Base-by-base conservation (phyloP, 2,329 filamentous ascomycete genomes). In the Exophiala viscosa region DNA sequence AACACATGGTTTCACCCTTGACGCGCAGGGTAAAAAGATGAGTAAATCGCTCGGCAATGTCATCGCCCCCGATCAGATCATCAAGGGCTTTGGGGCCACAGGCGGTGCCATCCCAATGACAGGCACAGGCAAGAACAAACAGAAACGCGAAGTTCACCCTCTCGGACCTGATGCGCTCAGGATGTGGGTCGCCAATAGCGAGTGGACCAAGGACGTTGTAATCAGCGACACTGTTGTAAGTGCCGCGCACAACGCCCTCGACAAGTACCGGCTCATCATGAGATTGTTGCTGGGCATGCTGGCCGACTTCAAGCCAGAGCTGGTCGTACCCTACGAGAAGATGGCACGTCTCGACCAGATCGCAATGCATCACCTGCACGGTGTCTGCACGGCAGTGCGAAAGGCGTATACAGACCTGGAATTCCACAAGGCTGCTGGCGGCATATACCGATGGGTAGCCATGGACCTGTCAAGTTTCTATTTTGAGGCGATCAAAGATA, bases 11-110 rank as follows among this genome's bases (percentile, higher is more conserved):
- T 99, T 99, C 67, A 91, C 90, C 0, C 81, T 99, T 2, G 93
- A 99, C 64, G 80, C 86, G 45, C 75, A 87, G 33, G 91, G 91
- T n/a, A 90, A 88, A 67, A 99, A 99, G 70, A 99, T 99, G 93
- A 96, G 91, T 67, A 99, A 99, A 70, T 96, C 90, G 0, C 74
- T 96, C 1, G 93, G 93, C 13, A 99, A 99, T 65, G 85, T 88
- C 23, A 84, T 97, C 50, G 79, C 83, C 0, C 91, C 92, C 0
- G 76, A 81, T 5, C 78, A 96, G 57, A 90, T 99, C 60, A 93
- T 96, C 76, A 82, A 89, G 47, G 92, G 92, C 5, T 83, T 84
- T 3, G 66, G 87, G 66, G 71, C 71, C 39, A 9, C 44, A 14
- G 55, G 54, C 32, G 35, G 40, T 10, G 28, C 43, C n/a, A 20